Evolutionary conservation across 2,329 filamentous ascomycete genomes (phyloP).

Genomic region (Neodidymelliopsis sp.): DNA sequence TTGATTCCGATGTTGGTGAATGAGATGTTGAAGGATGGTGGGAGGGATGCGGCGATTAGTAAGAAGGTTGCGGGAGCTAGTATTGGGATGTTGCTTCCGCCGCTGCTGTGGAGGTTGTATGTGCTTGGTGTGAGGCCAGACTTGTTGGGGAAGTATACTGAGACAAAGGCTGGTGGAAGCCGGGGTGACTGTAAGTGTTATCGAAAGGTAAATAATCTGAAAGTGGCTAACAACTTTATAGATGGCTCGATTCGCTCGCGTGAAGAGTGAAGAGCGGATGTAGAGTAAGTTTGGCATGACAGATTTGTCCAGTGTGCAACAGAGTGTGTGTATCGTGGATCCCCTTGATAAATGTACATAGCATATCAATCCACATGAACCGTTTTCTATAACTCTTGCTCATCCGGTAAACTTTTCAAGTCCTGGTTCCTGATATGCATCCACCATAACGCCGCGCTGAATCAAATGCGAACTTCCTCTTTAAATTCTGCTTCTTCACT

Average conservation of each 20-base stretch:
- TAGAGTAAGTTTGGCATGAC: background rate
- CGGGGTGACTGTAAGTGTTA: slow-evolving; percentile 19
- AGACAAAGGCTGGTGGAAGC: slow-evolving; percentile 5
- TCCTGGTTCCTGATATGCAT: slow-evolving; percentile 8
- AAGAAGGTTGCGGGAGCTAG: slow-evolving; percentile 23
- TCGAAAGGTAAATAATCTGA: too few relatives aligned
- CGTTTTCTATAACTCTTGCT: background rate
- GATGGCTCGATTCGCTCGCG: slow-evolving; percentile 17
- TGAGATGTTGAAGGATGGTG: slow-evolving; percentile 28
- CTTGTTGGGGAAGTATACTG: slow-evolving; percentile 30
- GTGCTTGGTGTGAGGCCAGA: slow-evolving; percentile 33
- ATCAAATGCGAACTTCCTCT: slow-evolving; percentile 19
- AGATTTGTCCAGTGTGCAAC: background rate
- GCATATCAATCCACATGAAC: background rate
- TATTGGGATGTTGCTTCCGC: slow-evolving; percentile 28
- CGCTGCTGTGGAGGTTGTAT: slow-evolving; percentile 36
- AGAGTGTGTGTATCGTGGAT: background rate
- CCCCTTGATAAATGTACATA: background rate
- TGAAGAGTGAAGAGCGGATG: slow-evolving; percentile 2
- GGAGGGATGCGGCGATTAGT: slow-evolving; percentile 28
- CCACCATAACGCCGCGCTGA: slow-evolving; percentile 39
- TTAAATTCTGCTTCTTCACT: background rate
- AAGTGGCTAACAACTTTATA: slow-evolving; percentile 6
- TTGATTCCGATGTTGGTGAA: slow-evolving; percentile 31
- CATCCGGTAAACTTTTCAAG: background rate